These are phyloP conservation scores for Cutaneotrichosporon mucoides DNA, from an alignment of 1,284 basidiomycete genomes.

Conservation along the genomic window DNA sequence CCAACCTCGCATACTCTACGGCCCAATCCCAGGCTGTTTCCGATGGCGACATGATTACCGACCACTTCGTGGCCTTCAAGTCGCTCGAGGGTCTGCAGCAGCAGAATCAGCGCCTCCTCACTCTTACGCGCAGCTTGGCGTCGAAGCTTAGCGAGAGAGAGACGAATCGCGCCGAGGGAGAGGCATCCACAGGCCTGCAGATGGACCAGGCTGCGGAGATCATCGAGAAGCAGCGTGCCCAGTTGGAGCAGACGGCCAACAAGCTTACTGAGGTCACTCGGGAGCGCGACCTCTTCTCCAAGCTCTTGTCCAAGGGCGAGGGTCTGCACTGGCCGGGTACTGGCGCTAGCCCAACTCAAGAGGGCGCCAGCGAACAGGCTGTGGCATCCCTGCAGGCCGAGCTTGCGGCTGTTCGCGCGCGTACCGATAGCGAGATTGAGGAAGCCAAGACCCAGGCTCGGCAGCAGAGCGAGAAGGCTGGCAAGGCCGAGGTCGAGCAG, in stretches of 20 bases:
- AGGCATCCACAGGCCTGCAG: not conserved
- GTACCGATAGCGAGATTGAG: slow-evolving; percentile 62
- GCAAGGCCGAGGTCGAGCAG: slow-evolving; percentile 61
- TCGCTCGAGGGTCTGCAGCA: slow-evolving; percentile 75
- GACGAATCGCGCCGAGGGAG: slow-evolving; percentile 51
- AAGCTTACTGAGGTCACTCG: slow-evolving; percentile 76
- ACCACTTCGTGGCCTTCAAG: slow-evolving; percentile 82
- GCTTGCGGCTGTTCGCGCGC: slow-evolving; percentile 67
- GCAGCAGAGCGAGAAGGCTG: slow-evolving; percentile 60
- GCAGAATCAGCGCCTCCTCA: slow-evolving; percentile 79
- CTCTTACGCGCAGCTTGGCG: slow-evolving; percentile 74
- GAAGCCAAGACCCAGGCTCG: slow-evolving; percentile 65
- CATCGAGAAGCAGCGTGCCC: slow-evolving; percentile 36
- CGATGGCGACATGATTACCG: slow-evolving; percentile 75
- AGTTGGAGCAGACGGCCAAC: slow-evolving; percentile 71
- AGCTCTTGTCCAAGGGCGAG: slow-evolving; percentile 57
- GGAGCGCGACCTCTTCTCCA: slow-evolving; percentile 81
- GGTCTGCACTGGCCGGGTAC: slow-evolving; percentile 34
- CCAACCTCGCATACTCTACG: slow-evolving; percentile 61
- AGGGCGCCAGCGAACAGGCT: slow-evolving; percentile 23
- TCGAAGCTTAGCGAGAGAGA: slow-evolving; percentile 59
- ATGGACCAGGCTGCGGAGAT: slow-evolving; percentile 1
- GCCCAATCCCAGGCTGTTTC: slow-evolving; percentile 9
- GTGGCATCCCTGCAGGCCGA: slow-evolving; percentile 35
- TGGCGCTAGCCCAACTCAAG: slow-evolving; percentile 1